A percentile compares a stretch with the other conserved stretches of the same genome.
These are phyloP conservation scores for Kickxella alabastrina DNA, from an alignment of 192 early-diverging fungal genomes.

Conservation along the genomic window DNA sequence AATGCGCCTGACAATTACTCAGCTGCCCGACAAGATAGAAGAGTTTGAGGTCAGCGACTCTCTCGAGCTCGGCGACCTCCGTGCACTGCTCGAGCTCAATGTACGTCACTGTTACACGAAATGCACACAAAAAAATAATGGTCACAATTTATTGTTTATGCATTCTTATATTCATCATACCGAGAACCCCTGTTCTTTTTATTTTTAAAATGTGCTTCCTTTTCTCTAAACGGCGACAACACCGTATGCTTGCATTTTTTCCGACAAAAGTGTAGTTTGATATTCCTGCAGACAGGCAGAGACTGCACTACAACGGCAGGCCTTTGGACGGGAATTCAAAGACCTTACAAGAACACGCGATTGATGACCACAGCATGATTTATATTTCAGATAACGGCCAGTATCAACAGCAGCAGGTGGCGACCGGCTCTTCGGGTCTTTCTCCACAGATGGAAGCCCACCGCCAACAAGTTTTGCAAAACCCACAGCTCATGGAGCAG, in stretches of 20 bases:
- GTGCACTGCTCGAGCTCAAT: constrained; percentile 84
- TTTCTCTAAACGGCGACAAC: too few relatives aligned
- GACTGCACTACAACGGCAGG: constrained; percentile 62
- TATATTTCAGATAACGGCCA: constrained; percentile 50
- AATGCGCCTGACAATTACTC: constrained; percentile 40
- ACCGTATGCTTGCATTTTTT: too few relatives aligned
- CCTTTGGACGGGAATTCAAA: constrained; percentile 58
- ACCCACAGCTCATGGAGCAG: constrained; percentile 23
- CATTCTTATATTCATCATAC: background rate
- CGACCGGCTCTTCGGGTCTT: background rate
- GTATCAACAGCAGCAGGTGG: background rate
- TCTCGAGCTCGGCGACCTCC: constrained; percentile 73
- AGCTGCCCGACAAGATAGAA: constrained; percentile 13
- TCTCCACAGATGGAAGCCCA: constrained; percentile 19
- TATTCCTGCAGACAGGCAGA: constrained; percentile 61
- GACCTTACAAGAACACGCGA: constrained; percentile 62
- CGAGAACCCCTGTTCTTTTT: too few relatives aligned
- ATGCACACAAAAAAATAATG: too few relatives aligned
- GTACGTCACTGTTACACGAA: constrained; percentile 46
- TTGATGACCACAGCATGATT: constrained; percentile 72
- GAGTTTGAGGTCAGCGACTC: constrained; percentile 64
- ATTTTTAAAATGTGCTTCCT: constrained; percentile 2
- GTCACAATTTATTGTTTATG: too few relatives aligned
- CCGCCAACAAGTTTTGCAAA: constrained; percentile 34
- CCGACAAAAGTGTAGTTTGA: constrained; percentile 65